These are phyloP conservation scores for Aureobasidium lini DNA, from an alignment of 2,329 filamentous ascomycete genomes.

Conservation along the genomic window DNA sequence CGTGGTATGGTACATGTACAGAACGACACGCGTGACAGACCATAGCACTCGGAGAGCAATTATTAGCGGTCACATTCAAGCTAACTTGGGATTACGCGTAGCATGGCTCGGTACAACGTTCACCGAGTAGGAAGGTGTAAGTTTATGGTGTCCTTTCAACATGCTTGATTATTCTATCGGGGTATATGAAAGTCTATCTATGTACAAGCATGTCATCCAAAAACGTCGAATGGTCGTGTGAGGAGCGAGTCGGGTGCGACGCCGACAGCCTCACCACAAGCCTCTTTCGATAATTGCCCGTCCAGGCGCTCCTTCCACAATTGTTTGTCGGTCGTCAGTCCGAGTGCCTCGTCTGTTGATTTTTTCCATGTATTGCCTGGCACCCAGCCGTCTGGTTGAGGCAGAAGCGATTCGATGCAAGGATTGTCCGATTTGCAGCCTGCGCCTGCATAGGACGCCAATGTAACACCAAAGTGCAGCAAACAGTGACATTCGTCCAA, in stretches of 20 bases:
- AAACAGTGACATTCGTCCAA: not conserved
- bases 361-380: not conserved
- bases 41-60: too few species aligned
- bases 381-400: not conserved
- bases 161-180: not conserved
- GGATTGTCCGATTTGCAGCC: not conserved
- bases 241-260: not conserved
- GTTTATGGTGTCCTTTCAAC: not conserved
- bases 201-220: not conserved
- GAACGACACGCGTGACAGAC: too few species aligned
- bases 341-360: not conserved
- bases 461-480: not conserved
- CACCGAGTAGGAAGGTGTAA: too few species aligned
- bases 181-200: not conserved
- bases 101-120: too few species aligned
- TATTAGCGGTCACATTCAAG: too few species aligned
- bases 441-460: not conserved
- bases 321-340: not conserved
- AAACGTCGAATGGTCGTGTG: not conserved
- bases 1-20: too few species aligned
- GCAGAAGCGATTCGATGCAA: not conserved
- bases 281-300: slow-evolving; percentile 2
- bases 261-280: slow-evolving; percentile 4
- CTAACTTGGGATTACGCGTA: too few species aligned
- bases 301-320: not conserved